Evolutionary conservation across 2,329 filamentous ascomycete genomes (phyloP).

Genomic region (Pseudocercospora fuligena): DNA sequence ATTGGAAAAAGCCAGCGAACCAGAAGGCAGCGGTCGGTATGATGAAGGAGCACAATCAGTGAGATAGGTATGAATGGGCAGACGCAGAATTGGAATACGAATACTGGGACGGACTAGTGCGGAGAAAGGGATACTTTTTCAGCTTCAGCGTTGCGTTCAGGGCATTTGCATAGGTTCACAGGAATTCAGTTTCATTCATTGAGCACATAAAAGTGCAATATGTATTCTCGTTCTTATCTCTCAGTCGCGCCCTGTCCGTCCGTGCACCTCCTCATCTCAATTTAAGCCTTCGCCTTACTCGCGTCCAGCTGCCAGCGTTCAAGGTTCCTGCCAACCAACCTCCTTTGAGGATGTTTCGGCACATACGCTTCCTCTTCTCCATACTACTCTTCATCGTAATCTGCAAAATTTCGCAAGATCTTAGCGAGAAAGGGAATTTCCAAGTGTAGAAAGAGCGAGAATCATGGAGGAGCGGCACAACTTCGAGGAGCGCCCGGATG

Average conservation of each 20-base stretch:
- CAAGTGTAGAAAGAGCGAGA: constrained; percentile 13
- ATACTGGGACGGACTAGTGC: background rate
- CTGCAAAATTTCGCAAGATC: constrained; percentile 52
- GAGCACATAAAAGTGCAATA: background rate
- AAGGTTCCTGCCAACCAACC: background rate
- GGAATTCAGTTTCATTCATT: too few species aligned
- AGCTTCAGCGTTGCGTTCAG: background rate
- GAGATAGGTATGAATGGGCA: constrained; percentile 6
- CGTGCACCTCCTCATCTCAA: constrained; percentile 11
- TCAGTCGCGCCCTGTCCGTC: background rate
- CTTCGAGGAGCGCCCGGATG: constrained; percentile 41
- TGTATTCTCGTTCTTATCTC: background rate
- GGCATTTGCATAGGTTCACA: background rate
- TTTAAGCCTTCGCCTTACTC: constrained; percentile 5
- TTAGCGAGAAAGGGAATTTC: constrained; percentile 30
- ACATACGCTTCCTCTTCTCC: constrained; percentile 30
- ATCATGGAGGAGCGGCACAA: constrained; percentile 35
- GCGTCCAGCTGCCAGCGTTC: constrained; percentile 13
- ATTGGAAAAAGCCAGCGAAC: too few species aligned
- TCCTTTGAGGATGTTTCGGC: constrained; percentile 29
- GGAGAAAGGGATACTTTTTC: background rate
- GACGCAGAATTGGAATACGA: background rate
- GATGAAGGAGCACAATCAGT: too few species aligned
- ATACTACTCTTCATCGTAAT: constrained; percentile 53
- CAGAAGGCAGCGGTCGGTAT: too few species aligned